Evolutionary conservation across 202 grass and related monocot genomes (phyloP), one percentile per base, ranked within the genome.

Genomic region (Setaria viridis): DNA sequence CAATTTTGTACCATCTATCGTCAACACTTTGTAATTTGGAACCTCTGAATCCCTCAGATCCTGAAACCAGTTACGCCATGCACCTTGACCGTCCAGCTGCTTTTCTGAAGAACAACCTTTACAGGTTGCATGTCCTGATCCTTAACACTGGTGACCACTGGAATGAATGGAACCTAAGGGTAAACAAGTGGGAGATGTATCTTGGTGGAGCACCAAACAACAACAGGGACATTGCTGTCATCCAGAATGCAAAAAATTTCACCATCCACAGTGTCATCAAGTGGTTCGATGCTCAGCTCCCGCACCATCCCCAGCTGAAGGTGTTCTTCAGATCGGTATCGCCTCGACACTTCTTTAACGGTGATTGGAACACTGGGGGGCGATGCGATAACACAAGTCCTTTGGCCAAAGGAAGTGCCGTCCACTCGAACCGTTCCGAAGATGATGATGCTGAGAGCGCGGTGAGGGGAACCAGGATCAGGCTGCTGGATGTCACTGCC

Each of bases 61-160:
- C 43, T 10, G 14, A 48, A 54, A 97, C 92, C 25, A 70, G 85
- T 86, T 97, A 94, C 55, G 95, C 92, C 39, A 97, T 97, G 95
- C 95, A 97, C 76, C 90, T 97, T 17, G 95, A 97, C 19, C 89
- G 82, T 4, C 90, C 95, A 17, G 84, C 89, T 45, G 63, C 86
- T 62, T 97, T 97, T 85, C 30, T 97, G 58, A 87, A 77, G 75
- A 65, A 88, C 57, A 97, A 93, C 84, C 90, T 97, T 29, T 80
- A 91, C 76, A 91, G 77, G 71, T 87, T 97, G 76, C 87, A 97
- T 67, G 85, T 93, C 39, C 51, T 97, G 72, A 86, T 94, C 82
- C 92, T 97, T 43, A 97, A 97, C 76, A 94, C 95, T 5, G 95
- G 95, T 1, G 92, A 97, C 84, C 95, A 97, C 71, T 97, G 95